These are phyloP conservation scores for Xylaria bambusicola DNA, from an alignment of 495 filamentous ascomycete genomes.

Conservation along the genomic window DNA sequence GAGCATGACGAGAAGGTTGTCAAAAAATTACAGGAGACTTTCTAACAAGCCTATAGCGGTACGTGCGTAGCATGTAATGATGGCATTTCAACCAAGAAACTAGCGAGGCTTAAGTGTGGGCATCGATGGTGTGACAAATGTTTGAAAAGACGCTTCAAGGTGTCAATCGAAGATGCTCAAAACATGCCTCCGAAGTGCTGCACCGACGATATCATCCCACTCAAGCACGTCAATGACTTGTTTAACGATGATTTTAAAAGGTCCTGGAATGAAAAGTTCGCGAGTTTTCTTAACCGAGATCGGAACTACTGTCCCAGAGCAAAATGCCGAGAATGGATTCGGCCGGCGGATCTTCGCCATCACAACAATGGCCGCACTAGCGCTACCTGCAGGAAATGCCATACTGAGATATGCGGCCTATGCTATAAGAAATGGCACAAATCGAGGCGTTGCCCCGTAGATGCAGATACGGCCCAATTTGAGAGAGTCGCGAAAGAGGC, in stretches of 20 bases:
- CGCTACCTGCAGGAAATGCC: constrained; percentile 66
- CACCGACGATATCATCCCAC: constrained; percentile 66
- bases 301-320: constrained; percentile 71
- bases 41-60: constrained; percentile 47
- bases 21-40: too few species aligned
- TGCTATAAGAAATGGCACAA: constrained; percentile 77
- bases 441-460: constrained; percentile 66
- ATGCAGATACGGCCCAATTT: constrained; percentile 65
- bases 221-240: constrained; percentile 71
- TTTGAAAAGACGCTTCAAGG: constrained; percentile 67
- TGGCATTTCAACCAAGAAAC: constrained; percentile 57
- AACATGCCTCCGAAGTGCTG: constrained; percentile 84
- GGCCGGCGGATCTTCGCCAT: constrained; percentile 62
- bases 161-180: constrained; percentile 71
- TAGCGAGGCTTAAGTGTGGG: constrained; percentile 69
- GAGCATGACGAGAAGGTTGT: too few species aligned
- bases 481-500: constrained; percentile 68
- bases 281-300: constrained; percentile 71
- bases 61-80: constrained; percentile 71
- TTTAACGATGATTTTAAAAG: constrained; percentile 73
- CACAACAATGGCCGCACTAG: constrained; percentile 51
- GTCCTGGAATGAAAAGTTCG: constrained; percentile 74
- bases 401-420: constrained; percentile 68
- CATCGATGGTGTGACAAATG: constrained; percentile 80
- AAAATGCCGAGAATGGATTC: constrained; percentile 75